Evolutionary conservation across 176 grass and related monocot species (phyloP).

Genomic region (Puccinellia tenuiflora): DNA sequence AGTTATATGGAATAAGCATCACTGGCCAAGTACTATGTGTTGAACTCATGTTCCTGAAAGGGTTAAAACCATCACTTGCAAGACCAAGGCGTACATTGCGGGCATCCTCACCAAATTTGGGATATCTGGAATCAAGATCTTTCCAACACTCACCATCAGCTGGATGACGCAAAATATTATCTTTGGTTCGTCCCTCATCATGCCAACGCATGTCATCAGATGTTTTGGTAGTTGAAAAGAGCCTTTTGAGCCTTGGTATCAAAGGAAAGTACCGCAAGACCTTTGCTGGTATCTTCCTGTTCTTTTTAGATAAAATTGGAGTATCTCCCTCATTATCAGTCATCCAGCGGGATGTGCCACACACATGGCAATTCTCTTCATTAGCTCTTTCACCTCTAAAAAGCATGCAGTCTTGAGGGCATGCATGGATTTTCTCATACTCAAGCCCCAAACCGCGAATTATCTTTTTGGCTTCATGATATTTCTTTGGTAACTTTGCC

Average conservation of each 20-base stretch:
- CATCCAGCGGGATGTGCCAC: not conserved
- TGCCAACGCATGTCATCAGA: not conserved
- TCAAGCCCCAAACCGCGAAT: not conserved
- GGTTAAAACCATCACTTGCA: too few species aligned
- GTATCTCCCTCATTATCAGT: not conserved
- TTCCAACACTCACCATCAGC: too few species aligned
- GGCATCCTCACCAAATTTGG: too few species aligned
- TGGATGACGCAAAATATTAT: too few species aligned
- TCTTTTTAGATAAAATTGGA: not conserved
- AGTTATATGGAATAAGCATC: too few species aligned
- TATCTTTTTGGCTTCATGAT: slow-evolving; percentile 20
- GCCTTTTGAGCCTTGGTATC: slow-evolving; percentile 9
- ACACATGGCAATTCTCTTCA: not conserved
- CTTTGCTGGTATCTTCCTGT: slow-evolving; percentile 18
- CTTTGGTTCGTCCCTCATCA: too few species aligned
- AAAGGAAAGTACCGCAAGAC: slow-evolving; percentile 31
- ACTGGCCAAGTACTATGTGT: too few species aligned
- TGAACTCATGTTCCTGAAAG: too few species aligned
- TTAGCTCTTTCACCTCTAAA: not conserved
- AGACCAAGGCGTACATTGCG: too few species aligned
- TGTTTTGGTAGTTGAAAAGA: slow-evolving; percentile 15
- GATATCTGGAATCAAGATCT: too few species aligned
- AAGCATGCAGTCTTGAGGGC: slow-evolving; percentile 14
- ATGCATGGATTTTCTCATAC: slow-evolving; percentile 34
- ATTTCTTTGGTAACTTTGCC: slow-evolving; percentile 10